Evolutionary conservation across 2,329 filamentous ascomycete genomes (phyloP).

Genomic region (Parastagonospora avenae): DNA sequence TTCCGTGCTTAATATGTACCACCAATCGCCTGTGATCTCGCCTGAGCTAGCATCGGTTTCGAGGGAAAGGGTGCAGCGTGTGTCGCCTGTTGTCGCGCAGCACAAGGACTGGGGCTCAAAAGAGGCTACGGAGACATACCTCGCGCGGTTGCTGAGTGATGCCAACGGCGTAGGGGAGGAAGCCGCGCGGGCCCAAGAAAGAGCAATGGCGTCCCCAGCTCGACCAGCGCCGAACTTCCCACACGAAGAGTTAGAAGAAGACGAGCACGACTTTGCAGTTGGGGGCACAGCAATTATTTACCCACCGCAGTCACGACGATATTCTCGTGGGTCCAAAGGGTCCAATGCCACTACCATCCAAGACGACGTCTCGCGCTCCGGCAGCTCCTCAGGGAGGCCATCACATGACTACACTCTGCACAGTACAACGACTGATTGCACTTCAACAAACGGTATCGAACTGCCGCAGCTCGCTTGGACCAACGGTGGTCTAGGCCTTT

Average conservation of each 20-base stretch:
- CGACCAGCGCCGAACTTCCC: conserved; percentile 23
- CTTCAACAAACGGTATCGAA: conserved; percentile 28
- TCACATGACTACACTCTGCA: conserved; percentile 42
- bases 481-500: conserved; percentile 51
- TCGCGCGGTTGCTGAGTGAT: conserved; percentile 54
- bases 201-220: conserved; percentile 8
- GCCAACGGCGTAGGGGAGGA: conserved; percentile 37
- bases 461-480: conserved; percentile 47
- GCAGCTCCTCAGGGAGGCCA: conserved; percentile 36
- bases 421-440: conserved; percentile 39
- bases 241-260: conserved; percentile 19
- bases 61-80: conserved; percentile 49
- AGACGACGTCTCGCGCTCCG: conserved; percentile 39
- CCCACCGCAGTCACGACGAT: conserved; percentile 38
- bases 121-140: conserved; percentile 60
- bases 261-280: conserved; percentile 28
- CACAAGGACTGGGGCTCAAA: conserved; percentile 60
- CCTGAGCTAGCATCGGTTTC: conserved; percentile 48
- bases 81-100: conserved; percentile 60
- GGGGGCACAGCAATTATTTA: conserved; percentile 48
- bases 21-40: conserved; percentile 44
- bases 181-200: conserved; percentile 8
- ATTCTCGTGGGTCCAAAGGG: conserved; percentile 39
- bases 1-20: conserved; percentile 49
- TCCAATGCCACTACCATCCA: conserved; percentile 41